A percentile compares a stretch with the other conserved stretches of the same genome.
These are phyloP conservation scores for Hortiboletus campestris DNA, from an alignment of 768 basidiomycete species.

Conservation along the genomic window DNA sequence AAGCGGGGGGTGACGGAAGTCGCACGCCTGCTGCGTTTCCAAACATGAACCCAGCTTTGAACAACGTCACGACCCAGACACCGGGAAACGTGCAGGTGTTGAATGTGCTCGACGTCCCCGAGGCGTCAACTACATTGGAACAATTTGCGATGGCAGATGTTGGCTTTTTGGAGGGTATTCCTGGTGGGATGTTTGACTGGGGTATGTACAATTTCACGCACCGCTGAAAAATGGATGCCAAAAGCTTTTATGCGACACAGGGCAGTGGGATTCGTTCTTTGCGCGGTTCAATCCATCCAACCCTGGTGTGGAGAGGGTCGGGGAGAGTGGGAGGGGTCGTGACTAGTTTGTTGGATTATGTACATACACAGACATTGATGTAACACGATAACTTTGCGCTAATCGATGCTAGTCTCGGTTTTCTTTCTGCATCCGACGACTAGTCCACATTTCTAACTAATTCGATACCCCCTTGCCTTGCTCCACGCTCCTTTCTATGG, in stretches of 20 bases:
- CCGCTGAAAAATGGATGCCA: neutral
- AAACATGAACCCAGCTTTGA: conserved; percentile 80
- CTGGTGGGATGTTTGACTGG: conserved; percentile 87
- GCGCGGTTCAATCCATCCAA: conserved; percentile 46
- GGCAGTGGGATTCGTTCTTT: conserved; percentile 84
- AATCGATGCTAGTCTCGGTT: conserved; percentile 10
- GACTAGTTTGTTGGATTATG: neutral
- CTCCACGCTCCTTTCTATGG: conserved; percentile 27
- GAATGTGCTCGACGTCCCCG: conserved; percentile 67
- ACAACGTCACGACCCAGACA: conserved; percentile 37
- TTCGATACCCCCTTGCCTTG: conserved; percentile 23
- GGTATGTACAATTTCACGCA: conserved; percentile 45
- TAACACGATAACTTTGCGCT: conserved; percentile 6
- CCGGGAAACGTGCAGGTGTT: conserved; percentile 68
- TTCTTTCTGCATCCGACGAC: neutral
- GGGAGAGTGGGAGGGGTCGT: neutral
- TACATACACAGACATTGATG: conserved; percentile 14
- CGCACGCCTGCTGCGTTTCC: conserved; percentile 25
- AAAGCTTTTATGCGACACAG: conserved; percentile 36
- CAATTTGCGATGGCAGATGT: conserved; percentile 66
- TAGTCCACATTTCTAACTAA: conserved; percentile 16
- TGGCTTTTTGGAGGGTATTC: conserved; percentile 74
- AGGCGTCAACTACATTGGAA: conserved; percentile 52
- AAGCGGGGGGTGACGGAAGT: conserved; percentile 32
- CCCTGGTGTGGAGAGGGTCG: conserved; percentile 3